Evolutionary conservation across 2,329 filamentous ascomycete species (phyloP), one percentile per base, ranked within the genome.

Genomic region (Lithohypha guttulata): DNA sequence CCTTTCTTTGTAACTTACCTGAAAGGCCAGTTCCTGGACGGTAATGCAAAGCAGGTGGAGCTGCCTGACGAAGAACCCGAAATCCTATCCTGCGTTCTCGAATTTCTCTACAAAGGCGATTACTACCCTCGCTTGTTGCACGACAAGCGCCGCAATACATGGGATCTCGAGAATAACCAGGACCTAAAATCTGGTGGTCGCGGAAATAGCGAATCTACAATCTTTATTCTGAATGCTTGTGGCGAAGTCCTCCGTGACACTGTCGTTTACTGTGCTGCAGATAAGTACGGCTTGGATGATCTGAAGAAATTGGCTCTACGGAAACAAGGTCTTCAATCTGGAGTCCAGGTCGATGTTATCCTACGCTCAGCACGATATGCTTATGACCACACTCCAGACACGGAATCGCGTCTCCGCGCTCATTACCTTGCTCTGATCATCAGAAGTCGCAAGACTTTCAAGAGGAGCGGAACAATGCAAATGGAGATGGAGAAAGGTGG

Each of bases 381-480:
- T 59, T 95, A 96, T 67, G 83, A 84, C 59, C 79, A 94, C 71
- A 95, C 89, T 56, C 86, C 87, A 52, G 84, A 94, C 69, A 81
- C 79, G 55, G 87, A 96, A 69, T 89, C 82, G 59, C 77, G 81
- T 57, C 79, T 96, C 63, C 86, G 87, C 69, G 87, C 87, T 70
- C 86, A 94, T 70, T 95, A 94, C 72, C 79, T 96, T 62, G 85
- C 87, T 61, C 77, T 95, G 65, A 93, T 95, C 65, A 94, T 95
- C 71, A 81, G 87, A 70, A 89, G 84, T 73, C 84, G 89, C 64
- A 86, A 86, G 71, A 94, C 85, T 57, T 95, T 96, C 66, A 95
- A 94, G 80, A 79, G 83, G 66, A 94, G 86, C 70, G 87, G 87
- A 66, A 95, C 87, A 64, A 93, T 95, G 86, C 87, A 95, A 75